phyloP scores from a whole-genome alignment of 768 basidiomycete species.

The Zangia roseola region DNA sequence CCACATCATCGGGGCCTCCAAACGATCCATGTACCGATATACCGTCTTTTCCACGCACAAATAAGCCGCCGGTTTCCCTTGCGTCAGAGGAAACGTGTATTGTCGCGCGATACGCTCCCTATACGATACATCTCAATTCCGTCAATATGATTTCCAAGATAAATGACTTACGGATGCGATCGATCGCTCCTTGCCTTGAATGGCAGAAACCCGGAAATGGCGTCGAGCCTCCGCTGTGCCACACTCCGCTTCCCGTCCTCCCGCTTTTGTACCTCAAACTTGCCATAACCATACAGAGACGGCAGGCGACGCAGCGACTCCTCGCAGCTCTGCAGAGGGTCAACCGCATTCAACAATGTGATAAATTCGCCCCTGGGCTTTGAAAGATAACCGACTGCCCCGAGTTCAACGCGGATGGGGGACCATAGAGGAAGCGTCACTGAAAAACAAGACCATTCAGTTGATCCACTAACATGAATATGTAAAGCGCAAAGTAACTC shows the following conservation, averaged over 20 bases:
- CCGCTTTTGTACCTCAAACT: conserved; percentile 42
- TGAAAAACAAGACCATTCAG: conserved; percentile 19
- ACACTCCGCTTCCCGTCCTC: conserved; percentile 56
- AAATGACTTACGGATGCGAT: conserved; percentile 38
- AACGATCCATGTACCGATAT: conserved; percentile 62
- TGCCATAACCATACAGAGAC: conserved; percentile 64
- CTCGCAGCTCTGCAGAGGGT: conserved; percentile 46
- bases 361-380: conserved; percentile 70
- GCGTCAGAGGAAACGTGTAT: conserved; percentile 58
- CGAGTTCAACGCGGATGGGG: conserved; percentile 59
- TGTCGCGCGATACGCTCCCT: conserved; percentile 50
- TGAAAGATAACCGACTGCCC: conserved; percentile 73
- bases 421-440: conserved; percentile 72
- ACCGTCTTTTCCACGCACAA: conserved; percentile 68
- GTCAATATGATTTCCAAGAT: background rate
- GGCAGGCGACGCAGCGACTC: conserved; percentile 48
- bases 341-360: conserved; percentile 68
- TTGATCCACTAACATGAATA: background rate
- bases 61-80: conserved; percentile 64
- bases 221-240: conserved; percentile 56
- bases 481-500: conserved; percentile 23
- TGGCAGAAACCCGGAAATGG: conserved; percentile 47
- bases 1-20: conserved; percentile 69
- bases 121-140: background rate
- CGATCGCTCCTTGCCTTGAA: conserved; percentile 39